Conservation (phyloP, 179 eudicot genomes). For the Gypsophila paniculata region DNA sequence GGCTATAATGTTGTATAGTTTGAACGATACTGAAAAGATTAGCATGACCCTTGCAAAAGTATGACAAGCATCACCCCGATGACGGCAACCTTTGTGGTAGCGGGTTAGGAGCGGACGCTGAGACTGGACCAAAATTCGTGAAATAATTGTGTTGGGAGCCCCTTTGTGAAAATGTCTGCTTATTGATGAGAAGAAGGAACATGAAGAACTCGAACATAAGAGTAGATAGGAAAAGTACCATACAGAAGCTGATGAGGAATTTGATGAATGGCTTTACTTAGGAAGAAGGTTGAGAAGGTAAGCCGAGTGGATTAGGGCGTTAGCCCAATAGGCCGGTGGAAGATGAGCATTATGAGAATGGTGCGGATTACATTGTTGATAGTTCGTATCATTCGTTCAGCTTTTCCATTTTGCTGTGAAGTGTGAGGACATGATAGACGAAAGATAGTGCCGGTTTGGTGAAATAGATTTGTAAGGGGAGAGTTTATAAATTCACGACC, state of each 20-base stretch:
- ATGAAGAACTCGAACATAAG: conserved; percentile 10
- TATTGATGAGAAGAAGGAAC: no score
- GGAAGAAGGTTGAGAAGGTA: neutral
- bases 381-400: neutral
- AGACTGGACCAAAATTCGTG: no score
- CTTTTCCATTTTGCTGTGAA: conserved; percentile 4
- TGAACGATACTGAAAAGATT: no score
- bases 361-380: neutral
- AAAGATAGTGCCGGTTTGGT: neutral
- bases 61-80: no score
- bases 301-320: neutral
- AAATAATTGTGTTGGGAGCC: no score
- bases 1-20: no score
- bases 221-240: neutral
- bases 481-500: neutral
- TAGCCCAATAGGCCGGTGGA: neutral
- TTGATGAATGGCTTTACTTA: neutral
- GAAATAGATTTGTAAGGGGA: neutral
- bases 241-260: neutral
- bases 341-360: neutral
- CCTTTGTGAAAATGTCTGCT: no score
- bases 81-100: no score
- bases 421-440: neutral
- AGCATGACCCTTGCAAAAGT: no score
- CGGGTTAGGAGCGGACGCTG: no score